Percentiles rank a stretch among this genome's conserved stretches.
These are phyloP conservation scores for Arabidopsis thaliana DNA, from an alignment of 345 rosid genomes.

Conservation along the genomic window DNA sequence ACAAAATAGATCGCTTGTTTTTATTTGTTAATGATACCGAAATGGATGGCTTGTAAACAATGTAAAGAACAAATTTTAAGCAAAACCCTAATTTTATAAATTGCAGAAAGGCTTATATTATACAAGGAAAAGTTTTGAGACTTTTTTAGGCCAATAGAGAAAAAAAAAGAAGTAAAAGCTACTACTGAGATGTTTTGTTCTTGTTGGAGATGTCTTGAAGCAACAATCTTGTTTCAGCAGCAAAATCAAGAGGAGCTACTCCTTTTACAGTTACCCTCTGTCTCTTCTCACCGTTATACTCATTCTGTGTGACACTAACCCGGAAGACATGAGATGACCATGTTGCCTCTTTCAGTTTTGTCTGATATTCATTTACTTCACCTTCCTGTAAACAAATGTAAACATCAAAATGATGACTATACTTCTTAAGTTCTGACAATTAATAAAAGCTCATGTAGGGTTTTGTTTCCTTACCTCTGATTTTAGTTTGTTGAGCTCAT, in stretches of 20 bases:
- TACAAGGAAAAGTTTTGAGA: slow-evolving; percentile 20
- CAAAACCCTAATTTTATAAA: background rate
- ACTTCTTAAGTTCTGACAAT: too few species aligned
- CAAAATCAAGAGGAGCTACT: slow-evolving; percentile 71
- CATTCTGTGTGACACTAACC: slow-evolving; percentile 73
- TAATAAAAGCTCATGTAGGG: too few species aligned
- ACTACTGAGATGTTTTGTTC: slow-evolving; percentile 53
- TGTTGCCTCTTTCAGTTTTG: slow-evolving; percentile 76
- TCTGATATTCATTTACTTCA: slow-evolving; percentile 58
- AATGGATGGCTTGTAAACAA: background rate
- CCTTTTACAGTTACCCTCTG: slow-evolving; percentile 84
- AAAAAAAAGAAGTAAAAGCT: too few species aligned
- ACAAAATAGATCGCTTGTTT: too few species aligned
- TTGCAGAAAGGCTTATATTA: slow-evolving; percentile 13
- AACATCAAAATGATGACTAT: too few species aligned
- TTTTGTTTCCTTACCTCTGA: slow-evolving; percentile 55
- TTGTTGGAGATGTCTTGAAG: slow-evolving; percentile 74
- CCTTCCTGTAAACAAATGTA: slow-evolving; percentile 51
- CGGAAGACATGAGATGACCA: slow-evolving; percentile 81
- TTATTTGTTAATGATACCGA: too few species aligned
- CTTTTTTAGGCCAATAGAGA: background rate
- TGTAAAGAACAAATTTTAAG: background rate
- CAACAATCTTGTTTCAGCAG: slow-evolving; percentile 72
- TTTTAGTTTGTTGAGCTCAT: slow-evolving; percentile 74
- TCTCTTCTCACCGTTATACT: slow-evolving; percentile 86